Base-by-base conservation (phyloP, 176 grass and related monocot genomes). In the Oropetium thomaeum region DNA sequence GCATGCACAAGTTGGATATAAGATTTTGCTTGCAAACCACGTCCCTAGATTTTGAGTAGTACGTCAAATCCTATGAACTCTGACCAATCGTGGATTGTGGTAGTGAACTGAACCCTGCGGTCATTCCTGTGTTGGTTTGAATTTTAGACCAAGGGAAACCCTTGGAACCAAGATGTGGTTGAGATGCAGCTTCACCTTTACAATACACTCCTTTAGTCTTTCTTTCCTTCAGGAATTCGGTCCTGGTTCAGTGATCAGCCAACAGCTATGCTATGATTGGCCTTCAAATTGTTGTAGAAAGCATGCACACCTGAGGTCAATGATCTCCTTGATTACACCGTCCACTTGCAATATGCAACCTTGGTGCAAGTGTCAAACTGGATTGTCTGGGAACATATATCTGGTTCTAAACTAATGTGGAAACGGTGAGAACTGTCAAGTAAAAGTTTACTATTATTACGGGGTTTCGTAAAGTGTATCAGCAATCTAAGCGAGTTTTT, bases 31-130 rank as follows among this genome's bases (percentile, higher is more conserved):
- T 44, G 38, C 19, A 62, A 75, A 14, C 39, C 16, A 17, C 9
- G 26, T 16, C 57, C 32, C 10, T 49, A 59, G 49, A 47, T 17
- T 51, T 62, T 81, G 16, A 49, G 53, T 74, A 25, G 28, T 28
- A 28, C 74, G 44, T 17, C 72, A 58, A 32, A 84, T 23, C 47
- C 27, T 69, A 58, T 16, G 23, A 66, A 31, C 25, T 79, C 57
- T 68, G 42, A 75, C 7, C 28, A 68, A 68, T 75, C 41, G 12
- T 61, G 20, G 14, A 19, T 61, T 35, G 39, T 9, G 14, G 10
- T 1, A 19, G 7, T 61, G 16, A n/a, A n/a, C n/a, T n/a, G n/a
- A n/a, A n/a, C n/a, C n/a, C 20, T 16, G 11, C 20, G 20, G 42
- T 43, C 58, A 26, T 74, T 75, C 32, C 19, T 72, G 11, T 42